These are phyloP conservation scores for Cryptococcus sp. DNA, from an alignment of 1,284 basidiomycete species.

Conservation along the genomic window DNA sequence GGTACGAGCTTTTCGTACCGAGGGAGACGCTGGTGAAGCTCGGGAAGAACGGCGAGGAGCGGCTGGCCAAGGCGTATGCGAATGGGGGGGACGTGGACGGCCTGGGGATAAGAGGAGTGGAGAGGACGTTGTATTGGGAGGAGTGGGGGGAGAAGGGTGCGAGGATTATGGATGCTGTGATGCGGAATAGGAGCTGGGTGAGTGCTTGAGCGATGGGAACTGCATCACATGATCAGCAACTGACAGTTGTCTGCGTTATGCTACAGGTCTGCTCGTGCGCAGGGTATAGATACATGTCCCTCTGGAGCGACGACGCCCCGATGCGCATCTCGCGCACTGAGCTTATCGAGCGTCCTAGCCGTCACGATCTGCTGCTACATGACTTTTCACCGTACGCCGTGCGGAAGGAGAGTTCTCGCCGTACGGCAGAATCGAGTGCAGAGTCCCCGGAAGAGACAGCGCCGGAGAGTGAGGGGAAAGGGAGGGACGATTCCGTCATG, in stretches of 20 bases:
- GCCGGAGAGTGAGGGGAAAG: neutral
- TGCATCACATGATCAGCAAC: neutral
- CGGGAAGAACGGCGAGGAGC: slow-evolving; percentile 40
- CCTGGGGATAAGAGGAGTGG: slow-evolving; percentile 18
- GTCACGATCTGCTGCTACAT: slow-evolving; percentile 23
- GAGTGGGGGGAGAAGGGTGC: slow-evolving; percentile 41
- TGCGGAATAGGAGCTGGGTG: slow-evolving; percentile 38
- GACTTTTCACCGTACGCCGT: slow-evolving; percentile 41
- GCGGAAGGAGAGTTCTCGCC: neutral
- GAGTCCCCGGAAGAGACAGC: neutral
- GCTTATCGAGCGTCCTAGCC: slow-evolving; percentile 13
- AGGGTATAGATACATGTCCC: slow-evolving; percentile 44
- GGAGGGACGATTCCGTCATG: neutral
- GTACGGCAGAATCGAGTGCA: neutral
- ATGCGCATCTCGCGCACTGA: neutral
- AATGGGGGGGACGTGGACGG: slow-evolving; percentile 40
- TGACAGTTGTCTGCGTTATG: neutral
- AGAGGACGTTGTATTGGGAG: slow-evolving; percentile 29
- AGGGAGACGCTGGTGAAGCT: slow-evolving; percentile 53
- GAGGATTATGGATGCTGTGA: slow-evolving; percentile 32
- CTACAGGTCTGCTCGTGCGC: slow-evolving; percentile 46
- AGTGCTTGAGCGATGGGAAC: slow-evolving; percentile 10
- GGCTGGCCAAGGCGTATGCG: slow-evolving; percentile 42
- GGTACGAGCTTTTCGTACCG: slow-evolving; percentile 53
- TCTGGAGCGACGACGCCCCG: slow-evolving; percentile 10